These are phyloP conservation scores for Globisporangium carolinianum DNA, from an alignment of 352 stramenopile species.

Conservation along the genomic window DNA sequence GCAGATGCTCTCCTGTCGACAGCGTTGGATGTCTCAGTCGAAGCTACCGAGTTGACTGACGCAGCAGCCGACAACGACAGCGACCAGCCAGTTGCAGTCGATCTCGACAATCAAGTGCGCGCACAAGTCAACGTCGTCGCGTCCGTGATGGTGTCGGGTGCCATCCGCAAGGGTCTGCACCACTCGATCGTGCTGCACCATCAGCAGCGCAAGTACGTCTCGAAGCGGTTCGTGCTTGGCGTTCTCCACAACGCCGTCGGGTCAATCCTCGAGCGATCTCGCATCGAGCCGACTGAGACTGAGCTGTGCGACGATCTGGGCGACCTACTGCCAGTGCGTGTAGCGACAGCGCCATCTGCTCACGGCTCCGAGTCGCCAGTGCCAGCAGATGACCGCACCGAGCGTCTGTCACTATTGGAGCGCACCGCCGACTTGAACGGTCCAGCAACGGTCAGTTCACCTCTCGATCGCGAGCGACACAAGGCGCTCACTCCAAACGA, in stretches of 20 bases:
- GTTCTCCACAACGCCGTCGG: not conserved
- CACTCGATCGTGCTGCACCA: constrained; percentile 9
- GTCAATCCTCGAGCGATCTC: not conserved
- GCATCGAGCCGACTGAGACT: not conserved
- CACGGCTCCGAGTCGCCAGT: not conserved
- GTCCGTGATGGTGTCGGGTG: not conserved
- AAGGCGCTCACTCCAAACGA: too few relatives aligned
- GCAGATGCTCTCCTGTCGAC: not conserved
- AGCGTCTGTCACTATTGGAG: too few relatives aligned
- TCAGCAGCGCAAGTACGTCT: constrained; percentile 8
- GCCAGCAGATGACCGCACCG: not conserved
- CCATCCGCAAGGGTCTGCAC: constrained; percentile 8
- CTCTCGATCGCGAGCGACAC: too few relatives aligned
- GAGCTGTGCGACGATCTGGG: not conserved
- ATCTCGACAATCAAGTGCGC: not conserved
- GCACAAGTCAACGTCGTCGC: constrained; percentile 1
- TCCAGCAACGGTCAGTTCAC: too few relatives aligned
- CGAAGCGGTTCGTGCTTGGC: constrained; percentile 8
- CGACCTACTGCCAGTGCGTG: not conserved
- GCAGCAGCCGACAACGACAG: not conserved
- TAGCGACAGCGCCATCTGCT: not conserved
- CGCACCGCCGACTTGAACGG: too few relatives aligned
- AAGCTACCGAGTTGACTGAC: not conserved
- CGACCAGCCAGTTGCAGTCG: not conserved
- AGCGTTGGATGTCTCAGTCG: too few relatives aligned